Percentiles rank a stretch among this genome's conserved stretches.
phyloP scores from a whole-genome alignment of 495 filamentous ascomycete species.

The Tuber umbilicatum region DNA sequence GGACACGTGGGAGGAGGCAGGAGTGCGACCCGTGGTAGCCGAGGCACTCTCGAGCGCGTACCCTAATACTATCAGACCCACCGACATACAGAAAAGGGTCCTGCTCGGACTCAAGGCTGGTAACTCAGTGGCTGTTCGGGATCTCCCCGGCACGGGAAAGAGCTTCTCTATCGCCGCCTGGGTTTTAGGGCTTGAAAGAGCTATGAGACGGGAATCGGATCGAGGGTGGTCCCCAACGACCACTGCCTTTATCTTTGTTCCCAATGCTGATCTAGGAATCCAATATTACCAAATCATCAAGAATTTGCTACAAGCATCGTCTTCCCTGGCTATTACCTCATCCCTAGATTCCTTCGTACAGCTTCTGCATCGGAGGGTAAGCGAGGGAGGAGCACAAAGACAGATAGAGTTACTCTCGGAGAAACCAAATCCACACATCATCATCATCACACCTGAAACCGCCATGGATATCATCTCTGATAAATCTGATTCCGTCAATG shows the following conservation, averaged over 20 bases:
- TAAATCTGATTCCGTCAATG: slow-evolving; percentile 12
- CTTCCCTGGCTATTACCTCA: slow-evolving; percentile 16
- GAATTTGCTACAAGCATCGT: slow-evolving; percentile 25
- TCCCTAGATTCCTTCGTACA: slow-evolving; percentile 32
- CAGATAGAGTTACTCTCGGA: slow-evolving; percentile 20
- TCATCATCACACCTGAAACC: slow-evolving; percentile 33
- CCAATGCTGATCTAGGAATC: slow-evolving; percentile 32
- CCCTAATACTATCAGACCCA: slow-evolving; percentile 23
- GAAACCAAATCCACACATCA: slow-evolving; percentile 35
- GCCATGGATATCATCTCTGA: slow-evolving; percentile 33
- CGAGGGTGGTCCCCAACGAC: slow-evolving; percentile 25
- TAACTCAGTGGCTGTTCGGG: slow-evolving; percentile 23
- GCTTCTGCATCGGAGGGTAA: slow-evolving; percentile 22
- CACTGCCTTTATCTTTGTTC: slow-evolving; percentile 37
- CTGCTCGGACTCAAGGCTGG: slow-evolving; percentile 27
- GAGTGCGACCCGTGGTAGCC: slow-evolving; percentile 29
- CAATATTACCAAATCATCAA: slow-evolving; percentile 33
- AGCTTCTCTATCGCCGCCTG: slow-evolving; percentile 39
- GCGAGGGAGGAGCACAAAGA: slow-evolving; percentile 10
- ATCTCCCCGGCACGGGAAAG: slow-evolving; percentile 36
- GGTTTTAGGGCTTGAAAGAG: slow-evolving; percentile 31
- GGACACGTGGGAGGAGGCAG: slow-evolving; percentile 24
- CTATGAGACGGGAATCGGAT: not conserved
- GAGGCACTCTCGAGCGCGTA: slow-evolving; percentile 27
- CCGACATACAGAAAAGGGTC: slow-evolving; percentile 29